Conservation (phyloP, 2,329 filamentous ascomycete genomes). For the Penicillium thymicola region DNA sequence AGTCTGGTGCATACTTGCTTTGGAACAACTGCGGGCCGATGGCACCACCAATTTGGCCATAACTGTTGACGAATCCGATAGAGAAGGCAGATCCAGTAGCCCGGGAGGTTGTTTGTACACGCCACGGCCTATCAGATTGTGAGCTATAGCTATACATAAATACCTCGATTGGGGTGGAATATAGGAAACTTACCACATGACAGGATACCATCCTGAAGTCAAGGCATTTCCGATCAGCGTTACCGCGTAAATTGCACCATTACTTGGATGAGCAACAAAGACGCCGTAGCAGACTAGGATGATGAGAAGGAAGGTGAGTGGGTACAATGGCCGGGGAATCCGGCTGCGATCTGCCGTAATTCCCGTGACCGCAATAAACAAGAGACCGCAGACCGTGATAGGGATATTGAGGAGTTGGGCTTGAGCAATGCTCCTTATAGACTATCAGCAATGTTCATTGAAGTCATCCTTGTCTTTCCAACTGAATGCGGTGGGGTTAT, state of each 20-base stretch:
- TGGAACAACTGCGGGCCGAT: conserved; percentile 50
- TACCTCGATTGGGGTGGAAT: too few relatives aligned
- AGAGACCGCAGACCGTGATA: conserved; percentile 42
- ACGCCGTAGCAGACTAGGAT: conserved; percentile 48
- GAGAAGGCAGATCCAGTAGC: conserved; percentile 52
- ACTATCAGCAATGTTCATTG: not conserved
- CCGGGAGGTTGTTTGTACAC: conserved; percentile 47
- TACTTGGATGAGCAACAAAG: conserved; percentile 46
- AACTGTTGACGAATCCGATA: conserved; percentile 51
- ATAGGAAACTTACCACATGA: conserved; percentile 42
- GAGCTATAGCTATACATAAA: not conserved
- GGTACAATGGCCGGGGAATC: conserved; percentile 45
- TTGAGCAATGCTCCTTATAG: conserved; percentile 42
- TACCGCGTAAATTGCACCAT: conserved; percentile 48
- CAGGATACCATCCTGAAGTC: conserved; percentile 46
- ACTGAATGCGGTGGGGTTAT: too few relatives aligned
- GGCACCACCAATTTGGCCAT: conserved; percentile 51
- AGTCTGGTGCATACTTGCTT: conserved; percentile 46
- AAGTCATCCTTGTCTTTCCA: not conserved
- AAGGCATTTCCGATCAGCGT: conserved; percentile 47
- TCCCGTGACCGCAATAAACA: conserved; percentile 45
- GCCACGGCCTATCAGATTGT: conserved; percentile 41
- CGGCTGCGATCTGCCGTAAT: conserved; percentile 44
- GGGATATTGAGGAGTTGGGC: conserved; percentile 52
- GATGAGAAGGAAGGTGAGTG: conserved; percentile 43